Evolutionary conservation across 768 basidiomycete genomes (phyloP), one percentile per base, ranked within the genome.

Genomic region (Termitomyces heimii): DNA sequence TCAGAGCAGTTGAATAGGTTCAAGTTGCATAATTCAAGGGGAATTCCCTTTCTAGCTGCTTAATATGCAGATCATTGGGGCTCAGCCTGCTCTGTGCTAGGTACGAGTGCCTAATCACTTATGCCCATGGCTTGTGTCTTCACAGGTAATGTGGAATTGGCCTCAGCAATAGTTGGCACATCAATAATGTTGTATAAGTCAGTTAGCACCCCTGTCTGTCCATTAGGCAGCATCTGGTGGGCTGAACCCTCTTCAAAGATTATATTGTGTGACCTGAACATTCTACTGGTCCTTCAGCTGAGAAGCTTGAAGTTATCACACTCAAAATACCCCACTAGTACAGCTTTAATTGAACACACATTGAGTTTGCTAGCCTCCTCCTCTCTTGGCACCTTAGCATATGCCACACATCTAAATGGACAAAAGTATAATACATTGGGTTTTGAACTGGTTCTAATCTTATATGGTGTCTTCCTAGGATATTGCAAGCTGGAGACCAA

Each of bases 131-230:
- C 14, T 37, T n/a, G n/a, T n/a, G n/a, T n/a, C n/a, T n/a, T n/a
- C n/a, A n/a, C n/a, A n/a, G 3, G 5, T 37, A 5, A 16, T 2
- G 3, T 5, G 6, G 35, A 2, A 16, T 37, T 5, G 2, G 37
- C 18, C 1, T 39, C n/a, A n/a, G n/a, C 37, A 18, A 18, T 0
- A 6, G 7, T 39, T 16, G 35, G 16, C 4, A 37, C 35, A 6
- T 5, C 22, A 0, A 44, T 12, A 12, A 44, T 14, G 2, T 44
- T 24, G 24, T 24, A 44, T 4, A 44, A 5, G 10, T 44, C 24
- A 0, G 13, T 24, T 14, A 2, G 3, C 1, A 24, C n/a, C 5
- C 43, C 4, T 5, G 18, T n/a, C 5, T n/a, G 1, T 1, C 3
- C 7, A 16, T 44, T 24, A 14, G 43, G 43, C 5, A 44, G 14